Base-by-base conservation (phyloP, 2,329 filamentous ascomycete genomes). In the Colletotrichum orbiculare region DNA sequence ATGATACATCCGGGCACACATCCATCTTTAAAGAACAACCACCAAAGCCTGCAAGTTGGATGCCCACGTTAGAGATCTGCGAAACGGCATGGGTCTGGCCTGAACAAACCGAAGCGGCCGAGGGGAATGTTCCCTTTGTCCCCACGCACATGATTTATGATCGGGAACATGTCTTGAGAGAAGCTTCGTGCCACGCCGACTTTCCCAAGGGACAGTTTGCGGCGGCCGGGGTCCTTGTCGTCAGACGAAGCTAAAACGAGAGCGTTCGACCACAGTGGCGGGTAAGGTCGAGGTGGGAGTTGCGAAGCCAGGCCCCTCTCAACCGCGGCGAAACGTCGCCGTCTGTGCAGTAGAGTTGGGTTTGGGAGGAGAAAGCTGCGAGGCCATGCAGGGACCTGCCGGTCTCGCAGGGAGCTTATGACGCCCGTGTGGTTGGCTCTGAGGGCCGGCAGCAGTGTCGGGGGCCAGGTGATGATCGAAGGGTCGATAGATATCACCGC, bases 211-310 rank as follows among this genome's bases (percentile, higher is more conserved):
- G 25, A 25, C 25, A 25, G 25, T 25, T 25, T 25, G 25, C 25
- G 25, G 25, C 25, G 25, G 25, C 25, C 25, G 25, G 25, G 25
- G 25, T 25, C 25, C 25, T 25, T 25, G 25, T 25, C 25, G 25
- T 57, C 39, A 38, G 63, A 66, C 37, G 63, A 66, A 66, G 53
- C 50, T 39, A 38, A 63, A 57, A 63, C 52, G 46, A 63, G 15
- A 10, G n/a, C 48, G 48, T 35, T 8, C 35, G 52, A 43, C 38
- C 37, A 52, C 42, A 49, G 15, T 49, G 48, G 35, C 13, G 15
- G 42, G 17, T 25, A 42, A 48, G 34, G 41, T 41, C 7, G 39
- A 9, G 17, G 13, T 37, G n/a, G 41, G 13, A n/a, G n/a, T 11
- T 34, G n/a, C 11, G 10, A 5, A 33, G 42, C 9, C 13, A 12